Base-by-base conservation (phyloP, 139 green algal genomes). In the Tetradesmus obliquus region DNA sequence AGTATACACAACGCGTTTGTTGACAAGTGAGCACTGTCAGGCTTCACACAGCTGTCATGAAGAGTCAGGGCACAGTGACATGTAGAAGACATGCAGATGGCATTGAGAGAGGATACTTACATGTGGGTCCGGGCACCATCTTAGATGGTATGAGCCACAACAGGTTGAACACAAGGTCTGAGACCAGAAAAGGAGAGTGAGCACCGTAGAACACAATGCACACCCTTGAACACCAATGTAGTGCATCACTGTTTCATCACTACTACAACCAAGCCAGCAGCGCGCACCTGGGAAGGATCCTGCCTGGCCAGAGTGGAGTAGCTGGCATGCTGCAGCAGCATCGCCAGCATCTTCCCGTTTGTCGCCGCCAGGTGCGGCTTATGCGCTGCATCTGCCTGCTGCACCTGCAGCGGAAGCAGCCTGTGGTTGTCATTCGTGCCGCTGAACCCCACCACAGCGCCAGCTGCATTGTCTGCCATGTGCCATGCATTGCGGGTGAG, bases 391-490 rank as follows among this genome's bases (percentile, higher is more conserved):
- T 51, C 15, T n/a, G 87, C 55, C 89, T 94, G 88, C 15, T 92
- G 60, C 90, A 96, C 93, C 82, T 94, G 89, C 71, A 95, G 88
- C 17, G 94, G 94, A 86, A 96, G 90, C 91, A 96, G 93, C 20
- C 93, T 62, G 87, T 96, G 90, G 93, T 93, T 95, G 94, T 97
- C 95, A 24, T 95, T 96, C 22, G 95, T 97, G 80, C 94, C 95
- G 19, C 74, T 91, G 88, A 95, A 96, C 13, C 93, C 93, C 12
- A 90, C 86, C 80, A 96, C 90, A 9, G 32, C 45, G 7, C 88
- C 79, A 7, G 5, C 12, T 2, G 24, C 7, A 55, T 88, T 95
- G 91, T 93, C 69, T 3, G 95, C 95, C 88, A 97, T 86, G 91
- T 97, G 87, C 95, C 95, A 97, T 10, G 93, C 90, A 17, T 57